Conservation (phyloP, 2,329 filamentous ascomycete genomes). For the Arthroderma sp. region DNA sequence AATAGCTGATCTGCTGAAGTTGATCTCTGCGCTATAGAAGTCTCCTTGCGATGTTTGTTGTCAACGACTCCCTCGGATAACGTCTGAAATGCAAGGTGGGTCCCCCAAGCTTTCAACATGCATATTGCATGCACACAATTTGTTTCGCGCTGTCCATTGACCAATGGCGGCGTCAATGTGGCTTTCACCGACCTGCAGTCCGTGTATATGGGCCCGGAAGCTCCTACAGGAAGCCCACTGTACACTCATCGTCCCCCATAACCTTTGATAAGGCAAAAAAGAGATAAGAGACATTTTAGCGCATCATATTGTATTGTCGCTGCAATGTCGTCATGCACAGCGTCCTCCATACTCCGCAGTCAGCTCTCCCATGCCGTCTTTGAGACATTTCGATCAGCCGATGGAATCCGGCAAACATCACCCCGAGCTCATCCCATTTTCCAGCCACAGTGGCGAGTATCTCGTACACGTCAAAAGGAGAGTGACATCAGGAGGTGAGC, state of each 20-base stretch:
- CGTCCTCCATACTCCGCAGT: background rate
- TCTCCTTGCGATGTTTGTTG: background rate
- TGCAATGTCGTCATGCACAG: background rate
- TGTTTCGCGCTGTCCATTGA: background rate
- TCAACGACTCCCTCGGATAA: background rate
- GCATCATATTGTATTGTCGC: background rate
- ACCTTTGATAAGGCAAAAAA: background rate
- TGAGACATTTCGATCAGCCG: background rate
- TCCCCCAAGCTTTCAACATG: background rate
- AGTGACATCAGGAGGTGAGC: background rate
- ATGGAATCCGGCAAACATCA: background rate
- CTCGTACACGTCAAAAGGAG: background rate
- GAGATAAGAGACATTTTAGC: background rate
- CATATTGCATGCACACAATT: background rate
- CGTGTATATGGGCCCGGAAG: conserved; percentile 3
- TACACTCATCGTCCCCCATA: background rate
- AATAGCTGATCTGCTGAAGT: background rate
- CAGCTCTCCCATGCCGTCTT: background rate
- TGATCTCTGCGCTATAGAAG: background rate
- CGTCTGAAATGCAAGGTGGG: background rate
- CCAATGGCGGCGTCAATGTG: background rate
- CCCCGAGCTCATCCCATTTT: background rate
- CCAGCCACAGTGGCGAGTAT: conserved; percentile 5
- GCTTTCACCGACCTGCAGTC: background rate
- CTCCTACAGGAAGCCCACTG: background rate